Evolutionary conservation across 2,329 filamentous ascomycete species (phyloP).

Genomic region (Blastomyces emzantsi): DNA sequence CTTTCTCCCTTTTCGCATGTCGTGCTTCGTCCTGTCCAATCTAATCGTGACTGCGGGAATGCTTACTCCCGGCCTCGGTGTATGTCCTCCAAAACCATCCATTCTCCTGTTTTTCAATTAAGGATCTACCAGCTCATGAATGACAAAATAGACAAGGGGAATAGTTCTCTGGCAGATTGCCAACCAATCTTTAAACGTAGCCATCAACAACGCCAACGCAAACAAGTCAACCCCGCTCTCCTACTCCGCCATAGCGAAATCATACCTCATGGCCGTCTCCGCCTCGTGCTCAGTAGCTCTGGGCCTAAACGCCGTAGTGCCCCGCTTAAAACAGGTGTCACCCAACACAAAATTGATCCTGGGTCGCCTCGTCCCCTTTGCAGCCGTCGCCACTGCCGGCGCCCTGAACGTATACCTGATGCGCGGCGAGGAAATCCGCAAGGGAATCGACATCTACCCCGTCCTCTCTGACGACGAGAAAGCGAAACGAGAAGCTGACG

Average conservation of each 20-base stretch:
- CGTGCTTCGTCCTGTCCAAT: constrained; percentile 86
- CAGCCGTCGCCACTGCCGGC: constrained; percentile 84
- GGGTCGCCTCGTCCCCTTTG: constrained; percentile 85
- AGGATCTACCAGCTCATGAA: not conserved
- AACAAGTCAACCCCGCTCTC: constrained; percentile 94
- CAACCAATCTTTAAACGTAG: constrained; percentile 97
- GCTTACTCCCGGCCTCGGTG: constrained; percentile 78
- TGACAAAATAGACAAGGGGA: constrained; percentile 54
- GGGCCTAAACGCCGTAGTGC: constrained; percentile 82
- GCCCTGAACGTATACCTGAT: constrained; percentile 95
- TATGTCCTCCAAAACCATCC: constrained; percentile 32
- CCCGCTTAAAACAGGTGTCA: constrained; percentile 66
- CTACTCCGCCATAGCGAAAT: constrained; percentile 70
- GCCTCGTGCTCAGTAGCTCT: constrained; percentile 91
- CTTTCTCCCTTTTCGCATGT: constrained; percentile 95
- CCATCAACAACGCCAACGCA: constrained; percentile 93
- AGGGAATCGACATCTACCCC: constrained; percentile 87
- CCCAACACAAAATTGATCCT: constrained; percentile 69
- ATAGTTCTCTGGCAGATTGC: constrained; percentile 90
- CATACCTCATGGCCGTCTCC: constrained; percentile 83
- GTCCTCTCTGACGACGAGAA: constrained; percentile 64
- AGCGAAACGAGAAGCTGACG: constrained; percentile 52
- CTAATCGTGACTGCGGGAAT: constrained; percentile 92
- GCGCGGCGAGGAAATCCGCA: constrained; percentile 90
- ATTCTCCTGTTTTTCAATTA: not conserved